Conservation (phyloP, 1,284 basidiomycete species). For the Irpex sp. region DNA sequence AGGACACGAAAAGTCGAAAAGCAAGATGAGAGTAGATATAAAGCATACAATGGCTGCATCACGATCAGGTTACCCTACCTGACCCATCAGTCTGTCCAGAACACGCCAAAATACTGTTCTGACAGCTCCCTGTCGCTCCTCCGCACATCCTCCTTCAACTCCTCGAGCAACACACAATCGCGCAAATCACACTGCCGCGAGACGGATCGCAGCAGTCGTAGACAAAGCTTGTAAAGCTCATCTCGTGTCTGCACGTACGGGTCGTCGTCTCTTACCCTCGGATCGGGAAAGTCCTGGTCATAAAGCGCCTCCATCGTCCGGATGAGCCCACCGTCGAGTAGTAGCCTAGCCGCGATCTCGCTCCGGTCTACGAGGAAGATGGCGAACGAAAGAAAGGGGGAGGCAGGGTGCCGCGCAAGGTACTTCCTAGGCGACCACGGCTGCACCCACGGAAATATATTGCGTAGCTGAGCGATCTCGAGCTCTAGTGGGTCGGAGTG, state of each 20-base stretch:
- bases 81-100: background rate
- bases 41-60: background rate
- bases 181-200: background rate
- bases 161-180: conserved; percentile 2
- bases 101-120: background rate
- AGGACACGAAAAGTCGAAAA: background rate
- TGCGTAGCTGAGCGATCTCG: background rate
- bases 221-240: conserved; percentile 3
- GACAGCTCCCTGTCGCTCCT: background rate
- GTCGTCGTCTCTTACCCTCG: background rate
- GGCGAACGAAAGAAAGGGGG: conserved; percentile 3
- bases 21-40: background rate
- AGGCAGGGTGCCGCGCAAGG: conserved; percentile 2
- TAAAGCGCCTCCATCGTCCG: background rate
- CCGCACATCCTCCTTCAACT: conserved; percentile 3
- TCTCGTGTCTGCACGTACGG: background rate
- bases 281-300: conserved; percentile 1
- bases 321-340: conserved; percentile 1
- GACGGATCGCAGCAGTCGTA: background rate
- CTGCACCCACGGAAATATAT: background rate
- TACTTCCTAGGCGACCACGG: background rate
- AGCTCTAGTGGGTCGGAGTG: background rate
- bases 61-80: no score
- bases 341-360: background rate
- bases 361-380: conserved; percentile 1